A percentile compares a stretch with the other conserved stretches of the same genome.
Conservation (phyloP, 257 asterid genomes). For the Linaria vulgaris region DNA sequence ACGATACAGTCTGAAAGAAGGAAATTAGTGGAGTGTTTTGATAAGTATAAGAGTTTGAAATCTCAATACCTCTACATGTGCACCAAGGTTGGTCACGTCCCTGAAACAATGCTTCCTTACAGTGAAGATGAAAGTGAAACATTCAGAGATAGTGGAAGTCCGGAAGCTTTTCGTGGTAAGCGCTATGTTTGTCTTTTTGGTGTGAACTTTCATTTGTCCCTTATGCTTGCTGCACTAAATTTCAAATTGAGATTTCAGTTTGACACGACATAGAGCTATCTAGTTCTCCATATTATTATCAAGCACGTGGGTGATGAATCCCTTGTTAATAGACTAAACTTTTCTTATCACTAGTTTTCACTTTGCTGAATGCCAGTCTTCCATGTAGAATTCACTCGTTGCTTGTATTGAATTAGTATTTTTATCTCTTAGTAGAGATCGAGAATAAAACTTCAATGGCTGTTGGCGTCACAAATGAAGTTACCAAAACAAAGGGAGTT, state of each 20-base stretch:
- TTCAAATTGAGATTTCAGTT: slow-evolving; percentile 12
- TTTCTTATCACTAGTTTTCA: not conserved
- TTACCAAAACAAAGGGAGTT: slow-evolving; percentile 30
- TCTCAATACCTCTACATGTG: slow-evolving; percentile 63
- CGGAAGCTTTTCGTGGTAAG: slow-evolving; percentile 46
- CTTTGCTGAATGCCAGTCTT: not conserved
- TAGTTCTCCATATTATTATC: slow-evolving; percentile 4
- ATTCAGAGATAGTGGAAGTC: slow-evolving; percentile 40
- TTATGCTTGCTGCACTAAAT: slow-evolving; percentile 12
- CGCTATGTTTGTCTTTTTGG: slow-evolving; percentile 18
- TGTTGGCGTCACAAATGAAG: slow-evolving; percentile 30
- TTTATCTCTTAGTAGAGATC: slow-evolving; percentile 36
- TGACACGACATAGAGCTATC: not conserved
- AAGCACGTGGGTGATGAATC: not conserved
- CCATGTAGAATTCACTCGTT: slow-evolving; percentile 4
- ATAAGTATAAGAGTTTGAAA: slow-evolving; percentile 58
- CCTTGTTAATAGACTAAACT: not conserved
- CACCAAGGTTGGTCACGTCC: slow-evolving; percentile 42
- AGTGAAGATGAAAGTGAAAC: slow-evolving; percentile 40
- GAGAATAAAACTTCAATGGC: slow-evolving; percentile 37
- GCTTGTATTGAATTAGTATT: slow-evolving; percentile 23
- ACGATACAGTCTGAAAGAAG: slow-evolving; percentile 59
- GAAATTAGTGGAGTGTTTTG: slow-evolving; percentile 33
- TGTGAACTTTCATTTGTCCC: slow-evolving; percentile 22
- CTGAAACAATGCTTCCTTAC: slow-evolving; percentile 43